Percentiles rank a stretch among this genome's conserved stretches.
These are phyloP conservation scores for Chaetomiaceae sp. DNA, from an alignment of 2,329 filamentous ascomycete genomes.

Conservation along the genomic window DNA sequence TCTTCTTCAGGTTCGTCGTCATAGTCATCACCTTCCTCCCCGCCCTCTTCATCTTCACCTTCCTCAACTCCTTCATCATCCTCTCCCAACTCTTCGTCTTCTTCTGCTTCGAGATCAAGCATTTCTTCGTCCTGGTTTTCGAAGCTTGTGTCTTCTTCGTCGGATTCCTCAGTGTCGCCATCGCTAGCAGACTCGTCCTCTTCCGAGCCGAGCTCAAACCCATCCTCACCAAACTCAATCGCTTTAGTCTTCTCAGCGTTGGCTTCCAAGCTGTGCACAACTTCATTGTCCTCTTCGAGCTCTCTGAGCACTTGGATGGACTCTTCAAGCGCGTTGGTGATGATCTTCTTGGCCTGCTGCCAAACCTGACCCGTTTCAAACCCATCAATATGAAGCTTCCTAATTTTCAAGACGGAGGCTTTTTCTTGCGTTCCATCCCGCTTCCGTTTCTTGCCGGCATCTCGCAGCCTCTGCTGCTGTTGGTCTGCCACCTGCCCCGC, in stretches of 20 bases:
- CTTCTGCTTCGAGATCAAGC: constrained; percentile 44
- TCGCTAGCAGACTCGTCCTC: constrained; percentile 17
- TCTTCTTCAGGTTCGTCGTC: constrained; percentile 46
- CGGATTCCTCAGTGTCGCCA: constrained; percentile 24
- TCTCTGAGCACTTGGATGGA: constrained; percentile 45
- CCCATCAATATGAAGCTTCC: constrained; percentile 79
- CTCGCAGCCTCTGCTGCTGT: constrained; percentile 64
- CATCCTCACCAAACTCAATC: constrained; percentile 31
- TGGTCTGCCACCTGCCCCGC: constrained; percentile 68
- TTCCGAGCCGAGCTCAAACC: constrained; percentile 33
- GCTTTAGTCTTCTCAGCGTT: constrained; percentile 6
- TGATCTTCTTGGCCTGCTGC: constrained; percentile 85
- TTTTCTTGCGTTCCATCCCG: constrained; percentile 46
- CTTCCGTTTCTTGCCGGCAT: constrained; percentile 66
- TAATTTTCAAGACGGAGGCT: constrained; percentile 63
- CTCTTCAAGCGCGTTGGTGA: constrained; percentile 53
- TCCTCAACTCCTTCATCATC: constrained; percentile 34
- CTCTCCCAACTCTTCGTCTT: constrained; percentile 33
- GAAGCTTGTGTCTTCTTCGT: constrained; percentile 24
- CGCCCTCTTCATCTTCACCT: constrained; percentile 34
- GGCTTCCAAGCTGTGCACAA: constrained; percentile 33
- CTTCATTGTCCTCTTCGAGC: constrained; percentile 50
- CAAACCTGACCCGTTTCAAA: constrained; percentile 88
- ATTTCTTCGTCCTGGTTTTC: constrained; percentile 26
- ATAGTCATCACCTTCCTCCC: constrained; percentile 40